Base-by-base conservation (phyloP, 78 protist species). In the Dictyostelium intermedium region DNA sequence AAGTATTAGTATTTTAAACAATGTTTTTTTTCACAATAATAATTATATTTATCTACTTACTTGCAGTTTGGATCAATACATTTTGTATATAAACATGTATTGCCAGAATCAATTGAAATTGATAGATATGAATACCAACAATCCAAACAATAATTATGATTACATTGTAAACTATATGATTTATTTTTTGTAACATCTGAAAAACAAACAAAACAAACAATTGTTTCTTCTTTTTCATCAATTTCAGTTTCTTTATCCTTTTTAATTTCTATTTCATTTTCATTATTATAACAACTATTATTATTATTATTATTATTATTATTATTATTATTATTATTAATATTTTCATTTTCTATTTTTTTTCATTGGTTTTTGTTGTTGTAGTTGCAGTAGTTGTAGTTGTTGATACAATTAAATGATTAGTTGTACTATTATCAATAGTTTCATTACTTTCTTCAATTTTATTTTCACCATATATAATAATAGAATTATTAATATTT, bases 41-140 rank as follows among this genome's bases (percentile, higher is more conserved):
- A n/a, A n/a, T n/a, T n/a, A n/a, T n/a, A n/a, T n/a, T n/a, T n/a
- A n/a, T n/a, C n/a, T 50, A 82, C 86, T 5, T 82, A 82, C 86
- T 82, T 82, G 86, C 91, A 85, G 10, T 34, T 7, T 27, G 91
- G 91, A 0, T 85, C 74, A 8, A 85, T 85, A 50, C 91, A 85
- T 85, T 53, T 85, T 23, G 91, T 45, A 23, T 20, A 85, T 74
- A 85, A 14, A 41, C 82, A 84, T 32, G 77, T 11, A 8, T 20
- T n/a, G 5, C 91, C 91, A 11, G 50, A 66, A 2, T 69, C 61
- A 18, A 84, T 72, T 53, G 73, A 70, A 16, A 80, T 43, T 18
- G 32, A 30, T 27, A 85, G 35, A 74, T 85, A 85, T 18, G 63
- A 73, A 34, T 50, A 11, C 91, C 91, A 85, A 53, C 91, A 85